Evolutionary conservation across 768 basidiomycete genomes (phyloP), one percentile per base, ranked within the genome.

Genomic region (Mycena vulgaris): DNA sequence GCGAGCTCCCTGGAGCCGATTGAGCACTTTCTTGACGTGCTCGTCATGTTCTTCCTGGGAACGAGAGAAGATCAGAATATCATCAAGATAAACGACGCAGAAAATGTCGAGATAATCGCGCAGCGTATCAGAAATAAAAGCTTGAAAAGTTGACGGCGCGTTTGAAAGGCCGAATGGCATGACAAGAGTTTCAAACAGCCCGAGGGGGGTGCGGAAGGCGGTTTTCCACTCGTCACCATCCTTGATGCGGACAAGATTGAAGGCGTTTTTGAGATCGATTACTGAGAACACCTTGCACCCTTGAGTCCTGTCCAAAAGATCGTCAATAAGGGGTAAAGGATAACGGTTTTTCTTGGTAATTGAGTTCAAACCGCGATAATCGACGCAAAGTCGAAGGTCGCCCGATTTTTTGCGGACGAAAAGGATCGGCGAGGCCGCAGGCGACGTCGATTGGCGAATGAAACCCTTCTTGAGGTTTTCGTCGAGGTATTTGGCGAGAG

Each of bases 151-250:
- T 0, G 85, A 79, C 5, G 85, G 83, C 6, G 82, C 80, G 66
- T 84, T 83, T 31, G 78, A 79, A 9, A 83, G 76, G n/a, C n/a
- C n/a, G n/a, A n/a, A n/a, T n/a, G n/a, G n/a, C n/a, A n/a, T n/a
- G n/a, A n/a, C n/a, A n/a, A 77, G 71, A 33, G 76, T 80, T 75
- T 86, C 78, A 63, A 80, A 85, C 17, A 77, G 72, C 2, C 86
- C 81, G 25, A 78, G 78, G 3, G 75, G 75, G 14, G 81, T 84
- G 7, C 74, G 61, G 73, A 88, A 86, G 0, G 81, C 82, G 3
- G 85, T 85, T 68, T 86, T 87, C 82, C 80, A 82, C 73, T 85
- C 78, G 63, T 86, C 79, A 0, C 84, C 84, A 21, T 79, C 77
- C 5, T 73, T 68, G 49, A 87, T 82, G 0, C 81, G 69, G 35